Base-by-base conservation (phyloP, 1,284 basidiomycete species). In the Ustilago bromivora region DNA sequence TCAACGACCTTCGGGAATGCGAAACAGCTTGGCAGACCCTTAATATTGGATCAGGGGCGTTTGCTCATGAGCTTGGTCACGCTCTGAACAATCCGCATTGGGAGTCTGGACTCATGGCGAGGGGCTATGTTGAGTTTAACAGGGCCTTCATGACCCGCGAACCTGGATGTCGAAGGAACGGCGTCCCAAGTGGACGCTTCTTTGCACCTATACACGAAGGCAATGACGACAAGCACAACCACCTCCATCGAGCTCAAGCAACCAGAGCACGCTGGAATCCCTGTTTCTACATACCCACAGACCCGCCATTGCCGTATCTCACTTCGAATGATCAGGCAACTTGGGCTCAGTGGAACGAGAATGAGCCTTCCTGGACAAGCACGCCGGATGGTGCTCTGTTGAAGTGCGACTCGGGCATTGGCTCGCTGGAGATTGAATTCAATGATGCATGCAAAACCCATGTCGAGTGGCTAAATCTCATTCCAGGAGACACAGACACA, bases 61-160 rank as follows among this genome's bases (percentile, higher is more conserved):
- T 73, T 43, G 64, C 77, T 8, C 77, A 79, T 59, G 77, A 81
- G 31, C 74, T 68, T 1, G 77, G 79, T 0, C 74, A 79, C 41
- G 77, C 77, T 12, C 38, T 81, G 8, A 70, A 71, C 49, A 77
- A 79, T 9, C 78, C 78, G 3, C 77, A 79, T 32, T 73, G 71
- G 66, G 78, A 75, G 0, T 47, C 57, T 4, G 80, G 80, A 5
- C 40, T 81, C 13, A 81, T 81, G 80, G 58, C 68, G 3, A 40
- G 80, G 4, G 80, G 80, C 5, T 81, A 81, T 38, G 57, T 72
- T 6, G 80, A 81, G 47, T 81, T 68, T 60, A 76, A 78, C 46
- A 68, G 80, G 0, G 78, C 78, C 8, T 81, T 81, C 51, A 81
- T 76, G 80, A 81, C 80, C 10, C 66, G 78, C 4, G 79, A 80